Base-by-base conservation (phyloP, 306 rosid species). In the Fragaria nilgerrensis region DNA sequence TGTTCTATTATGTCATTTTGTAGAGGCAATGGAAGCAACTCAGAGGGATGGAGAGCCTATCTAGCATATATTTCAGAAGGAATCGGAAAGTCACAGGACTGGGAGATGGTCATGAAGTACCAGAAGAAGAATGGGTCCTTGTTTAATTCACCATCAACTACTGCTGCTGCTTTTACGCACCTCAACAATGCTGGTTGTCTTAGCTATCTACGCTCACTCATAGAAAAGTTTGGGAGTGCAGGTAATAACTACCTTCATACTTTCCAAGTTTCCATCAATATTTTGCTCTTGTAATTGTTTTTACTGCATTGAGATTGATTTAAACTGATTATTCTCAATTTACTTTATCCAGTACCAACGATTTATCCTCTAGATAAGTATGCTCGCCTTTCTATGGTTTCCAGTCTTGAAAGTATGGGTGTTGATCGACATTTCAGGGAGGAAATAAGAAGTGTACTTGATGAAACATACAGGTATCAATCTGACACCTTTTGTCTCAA, bases 91-190 rank as follows among this genome's bases (percentile, higher is more conserved):
- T 76, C 85, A 49, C 86, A 75, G 65, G 88, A 89, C 80, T 88
- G 91, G 89, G 79, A 88, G 83, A 78, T 87, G 83, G 73, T 85
- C 79, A 82, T 87, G 87, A 91, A 87, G 79, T 82, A 86, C 85
- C 97, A 92, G 84, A 92, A 94, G 79, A 88, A 87, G 68, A 95
- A 95, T 74, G 98, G 96, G 43, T 92, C 96, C 44, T 82, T 90
- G 63, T 92, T 84, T 77, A 89, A 90, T 79, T 95, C 97, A 27
- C 97, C 97, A 20, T 82, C 98, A 53, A 79, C 97, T 69, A 92
- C 97, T 9, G 95, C 97, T 5, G 94, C 89, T 74, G 91, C 76
- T 74, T 89, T 90, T 87, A 79, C 80, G 36, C 85, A 75, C 81
- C 65, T 82, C 20, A 83, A 90, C 73, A 88, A 90, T 82, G 85